Evolutionary conservation across 2,329 filamentous ascomycete genomes (phyloP).

Genomic region (Clarireedia hainanense): DNA sequence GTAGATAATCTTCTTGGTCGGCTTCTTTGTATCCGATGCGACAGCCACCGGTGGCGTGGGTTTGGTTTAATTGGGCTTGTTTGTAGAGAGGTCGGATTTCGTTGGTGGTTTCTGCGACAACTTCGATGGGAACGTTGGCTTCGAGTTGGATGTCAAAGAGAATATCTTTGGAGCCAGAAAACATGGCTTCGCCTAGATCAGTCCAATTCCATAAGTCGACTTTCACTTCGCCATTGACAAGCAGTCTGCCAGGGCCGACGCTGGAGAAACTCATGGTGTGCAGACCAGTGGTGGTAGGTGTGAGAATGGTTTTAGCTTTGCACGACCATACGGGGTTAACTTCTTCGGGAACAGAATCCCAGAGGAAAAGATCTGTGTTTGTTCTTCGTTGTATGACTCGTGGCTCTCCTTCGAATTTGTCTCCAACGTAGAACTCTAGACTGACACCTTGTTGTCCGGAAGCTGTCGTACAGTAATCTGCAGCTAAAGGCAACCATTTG

Average conservation of each 20-base stretch:
- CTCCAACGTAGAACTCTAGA: slow-evolving; percentile 57
- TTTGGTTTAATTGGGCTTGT: slow-evolving; percentile 45
- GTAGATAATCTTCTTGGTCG: slow-evolving; percentile 51
- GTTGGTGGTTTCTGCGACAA: slow-evolving; percentile 58
- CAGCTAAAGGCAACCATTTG: slow-evolving; percentile 58
- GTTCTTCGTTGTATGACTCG: slow-evolving; percentile 49
- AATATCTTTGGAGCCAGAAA: slow-evolving; percentile 58
- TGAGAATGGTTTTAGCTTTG: slow-evolving; percentile 45
- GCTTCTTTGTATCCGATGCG: slow-evolving; percentile 64
- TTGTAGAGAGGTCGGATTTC: slow-evolving; percentile 55
- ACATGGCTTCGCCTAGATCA: slow-evolving; percentile 63
- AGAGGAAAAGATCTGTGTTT: slow-evolving; percentile 61
- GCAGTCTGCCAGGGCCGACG: slow-evolving; percentile 56
- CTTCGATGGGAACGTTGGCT: slow-evolving; percentile 50
- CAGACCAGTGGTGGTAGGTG: slow-evolving; percentile 48
- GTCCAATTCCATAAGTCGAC: slow-evolving; percentile 64
- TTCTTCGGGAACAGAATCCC: slow-evolving; percentile 58
- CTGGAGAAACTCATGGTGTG: slow-evolving; percentile 63
- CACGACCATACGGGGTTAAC: slow-evolving; percentile 54
- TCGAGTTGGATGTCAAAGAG: slow-evolving; percentile 53
- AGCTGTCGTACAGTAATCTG: slow-evolving; percentile 48
- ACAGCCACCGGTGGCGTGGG: slow-evolving; percentile 62
- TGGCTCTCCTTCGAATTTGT: slow-evolving; percentile 52
- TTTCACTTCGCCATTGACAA: slow-evolving; percentile 49
- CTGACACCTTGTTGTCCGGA: slow-evolving; percentile 52